Base-by-base conservation (phyloP, 192 early-diverging fungal species). In the Thoreauomyces humboldtii region DNA sequence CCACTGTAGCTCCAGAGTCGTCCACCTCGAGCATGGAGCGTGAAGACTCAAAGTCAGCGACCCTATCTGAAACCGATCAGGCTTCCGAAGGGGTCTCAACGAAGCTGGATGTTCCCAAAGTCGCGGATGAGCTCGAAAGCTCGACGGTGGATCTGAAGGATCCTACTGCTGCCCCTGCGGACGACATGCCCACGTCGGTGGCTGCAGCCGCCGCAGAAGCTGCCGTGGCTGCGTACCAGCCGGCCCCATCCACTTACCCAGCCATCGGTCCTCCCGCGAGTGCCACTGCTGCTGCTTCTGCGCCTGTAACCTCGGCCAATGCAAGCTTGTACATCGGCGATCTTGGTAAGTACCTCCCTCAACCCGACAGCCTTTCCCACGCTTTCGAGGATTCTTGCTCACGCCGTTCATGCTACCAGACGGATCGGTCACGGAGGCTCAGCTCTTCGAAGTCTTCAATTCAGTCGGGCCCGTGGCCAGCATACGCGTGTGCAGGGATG, bases 401-500 rank as follows among this genome's bases (percentile, higher is more conserved):
- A 41, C 38, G 9, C 38, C 47, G 7, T 47, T 53, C 42, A 9
- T 21, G 55, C 27, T 33, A 54, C 29, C 59, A 79, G 94, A 96
- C 75, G 86, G 88, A 58, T 89, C 89, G 45, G 94, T 98, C 63
- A 95, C 93, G 52, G 95, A 98, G 79, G 93, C 95, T 43, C 88
- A 92, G 80, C 81, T 98, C 52, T 98, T 92, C 61, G 95, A 98
- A 73, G 87, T 95, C 77, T 98, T 98, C 83, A 92, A 91, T 80
- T 83, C 88, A 78, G 73, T 93, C 62, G 94, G 94, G 32, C 91
- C 93, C 33, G 95, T 98, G 70, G 89, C 93, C 59, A 89, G 87
- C 61, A 96, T 98, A 68, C 91, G 95, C 77, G 93, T 98, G 36
- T 98, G 95, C 78, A 81, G 95, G 71, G 95, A 98, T 76, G 89